phyloP scores from a whole-genome alignment of 176 grass and related monocot genomes.

The Panicum miliaceum region DNA sequence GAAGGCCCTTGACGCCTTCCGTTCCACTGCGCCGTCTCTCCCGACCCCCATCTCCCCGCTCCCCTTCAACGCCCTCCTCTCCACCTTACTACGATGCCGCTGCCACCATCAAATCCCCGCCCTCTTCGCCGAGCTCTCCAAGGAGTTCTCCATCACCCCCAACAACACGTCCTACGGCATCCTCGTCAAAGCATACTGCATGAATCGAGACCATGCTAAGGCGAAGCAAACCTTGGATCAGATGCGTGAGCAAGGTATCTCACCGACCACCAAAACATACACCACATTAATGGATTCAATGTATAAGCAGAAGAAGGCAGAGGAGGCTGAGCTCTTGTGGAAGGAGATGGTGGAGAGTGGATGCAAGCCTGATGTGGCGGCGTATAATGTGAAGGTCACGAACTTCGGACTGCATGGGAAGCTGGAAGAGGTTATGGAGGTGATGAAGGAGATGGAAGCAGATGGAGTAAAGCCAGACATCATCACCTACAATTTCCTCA shows the following conservation, averaged over 20 bases:
- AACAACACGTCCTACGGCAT: slow-evolving; percentile 62
- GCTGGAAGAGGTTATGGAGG: slow-evolving; percentile 45
- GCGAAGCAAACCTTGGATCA: slow-evolving; percentile 55
- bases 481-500: slow-evolving; percentile 80
- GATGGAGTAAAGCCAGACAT: slow-evolving; percentile 57
- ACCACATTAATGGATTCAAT: slow-evolving; percentile 65
- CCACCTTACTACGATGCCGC: slow-evolving; percentile 60
- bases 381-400: slow-evolving; percentile 71
- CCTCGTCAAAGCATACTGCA: slow-evolving; percentile 65
- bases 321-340: slow-evolving; percentile 69
- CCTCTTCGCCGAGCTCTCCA: slow-evolving; percentile 61
- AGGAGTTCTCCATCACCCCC: slow-evolving; percentile 67
- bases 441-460: slow-evolving; percentile 66
- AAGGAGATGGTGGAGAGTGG: slow-evolving; percentile 68
- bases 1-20: slow-evolving; percentile 61
- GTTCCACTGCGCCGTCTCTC: slow-evolving; percentile 38
- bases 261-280: slow-evolving; percentile 60
- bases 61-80: slow-evolving; percentile 79
- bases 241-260: slow-evolving; percentile 61
- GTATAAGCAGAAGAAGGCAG: slow-evolving; percentile 53
- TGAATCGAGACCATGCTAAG: slow-evolving; percentile 39
- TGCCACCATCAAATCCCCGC: slow-evolving; percentile 42
- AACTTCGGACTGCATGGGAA: slow-evolving; percentile 36
- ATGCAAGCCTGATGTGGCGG: slow-evolving; percentile 45
- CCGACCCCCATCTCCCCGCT: slow-evolving; percentile 40